A percentile compares a stretch with the other conserved stretches of the same genome.
Evolutionary conservation across 2,329 filamentous ascomycete species (phyloP).

Genomic region (Phaeoacremonium minimum): DNA sequence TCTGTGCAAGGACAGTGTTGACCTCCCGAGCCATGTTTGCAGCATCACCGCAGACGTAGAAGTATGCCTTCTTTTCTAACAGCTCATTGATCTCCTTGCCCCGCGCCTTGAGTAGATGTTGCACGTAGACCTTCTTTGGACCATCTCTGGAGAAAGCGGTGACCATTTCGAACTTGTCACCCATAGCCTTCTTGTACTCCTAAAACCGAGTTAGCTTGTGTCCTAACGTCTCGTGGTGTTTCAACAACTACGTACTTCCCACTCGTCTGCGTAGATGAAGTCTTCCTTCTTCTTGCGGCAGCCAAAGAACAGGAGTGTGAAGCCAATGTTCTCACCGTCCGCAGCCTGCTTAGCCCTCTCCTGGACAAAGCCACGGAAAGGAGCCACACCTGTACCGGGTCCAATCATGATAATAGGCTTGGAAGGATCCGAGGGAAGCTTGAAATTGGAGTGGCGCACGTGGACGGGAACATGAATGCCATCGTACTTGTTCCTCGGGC

Average conservation of each 20-base stretch:
- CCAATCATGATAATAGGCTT: slow-evolving; percentile 96
- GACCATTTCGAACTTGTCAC: slow-evolving; percentile 84
- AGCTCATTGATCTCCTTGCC: slow-evolving; percentile 84
- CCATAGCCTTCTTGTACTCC: slow-evolving; percentile 79
- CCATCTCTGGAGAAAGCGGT: slow-evolving; percentile 93
- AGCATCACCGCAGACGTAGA: slow-evolving; percentile 97
- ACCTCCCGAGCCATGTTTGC: slow-evolving; percentile 96
- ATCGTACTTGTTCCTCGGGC: slow-evolving; percentile 95
- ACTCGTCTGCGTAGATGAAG: slow-evolving; percentile 88
- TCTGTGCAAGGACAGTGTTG: slow-evolving; percentile 79
- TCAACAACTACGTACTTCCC: slow-evolving; percentile 65
- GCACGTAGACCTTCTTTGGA: slow-evolving; percentile 90
- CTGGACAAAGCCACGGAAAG: slow-evolving; percentile 92
- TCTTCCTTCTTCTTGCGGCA: slow-evolving; percentile 87
- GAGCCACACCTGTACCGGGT: slow-evolving; percentile 92
- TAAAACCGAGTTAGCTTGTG: slow-evolving; percentile 29
- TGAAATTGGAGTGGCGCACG: slow-evolving; percentile 98
- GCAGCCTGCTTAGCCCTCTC: slow-evolving; percentile 82
- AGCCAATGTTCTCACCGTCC: slow-evolving; percentile 77
- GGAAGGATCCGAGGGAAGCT: slow-evolving; percentile 89
- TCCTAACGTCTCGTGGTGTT: slow-evolving; percentile 1
- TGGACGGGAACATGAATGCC: slow-evolving; percentile 93
- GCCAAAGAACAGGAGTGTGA: slow-evolving; percentile 89
- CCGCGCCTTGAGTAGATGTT: slow-evolving; percentile 83
- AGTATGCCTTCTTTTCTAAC: slow-evolving; percentile 80